phyloP scores from a whole-genome alignment of 1,284 basidiomycete species.

The Afroboletus lepidellus region DNA sequence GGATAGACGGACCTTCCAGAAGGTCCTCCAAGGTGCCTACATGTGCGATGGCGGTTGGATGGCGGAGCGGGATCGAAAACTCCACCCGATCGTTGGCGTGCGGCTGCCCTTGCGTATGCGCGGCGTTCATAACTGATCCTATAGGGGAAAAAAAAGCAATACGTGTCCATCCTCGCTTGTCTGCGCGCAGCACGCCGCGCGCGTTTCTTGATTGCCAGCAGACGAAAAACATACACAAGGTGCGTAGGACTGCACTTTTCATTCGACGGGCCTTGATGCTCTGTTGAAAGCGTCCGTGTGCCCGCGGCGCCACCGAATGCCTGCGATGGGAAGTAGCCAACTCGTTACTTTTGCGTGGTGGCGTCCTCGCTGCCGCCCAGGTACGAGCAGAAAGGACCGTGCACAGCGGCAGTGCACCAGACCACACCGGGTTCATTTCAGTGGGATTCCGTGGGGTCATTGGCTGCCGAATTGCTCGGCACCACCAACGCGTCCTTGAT shows the following conservation, averaged over 20 bases:
- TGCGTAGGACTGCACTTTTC: constrained; percentile 15
- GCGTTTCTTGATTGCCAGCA: constrained; percentile 7
- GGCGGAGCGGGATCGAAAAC: constrained; percentile 17
- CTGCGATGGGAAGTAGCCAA: constrained; percentile 5
- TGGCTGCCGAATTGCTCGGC: constrained; percentile 18
- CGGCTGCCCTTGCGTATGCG: constrained; percentile 16
- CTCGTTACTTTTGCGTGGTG: constrained; percentile 13
- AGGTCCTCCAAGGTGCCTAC: constrained; percentile 20
- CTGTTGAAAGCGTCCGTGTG: constrained; percentile 7
- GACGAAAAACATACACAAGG: constrained; percentile 9
- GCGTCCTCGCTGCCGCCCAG: constrained; percentile 10
- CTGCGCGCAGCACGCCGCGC: constrained; percentile 16
- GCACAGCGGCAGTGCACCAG: constrained; percentile 13
- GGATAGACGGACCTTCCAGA: constrained; percentile 31
- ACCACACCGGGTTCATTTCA: constrained; percentile 2
- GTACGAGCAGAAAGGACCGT: constrained; percentile 2
- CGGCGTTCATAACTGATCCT: constrained; percentile 24
- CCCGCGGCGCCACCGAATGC: constrained; percentile 11
- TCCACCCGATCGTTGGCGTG: constrained; percentile 18
- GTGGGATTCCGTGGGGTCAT: constrained; percentile 6
- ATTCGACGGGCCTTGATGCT: constrained; percentile 4
- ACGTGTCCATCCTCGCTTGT: constrained; percentile 20
- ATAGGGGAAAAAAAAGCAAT: constrained; percentile 11
- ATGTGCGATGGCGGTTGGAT: constrained; percentile 18
- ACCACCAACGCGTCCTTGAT: not conserved